Conservation (phyloP, 2,329 filamentous ascomycete species). For the Alternaria atra region DNA sequence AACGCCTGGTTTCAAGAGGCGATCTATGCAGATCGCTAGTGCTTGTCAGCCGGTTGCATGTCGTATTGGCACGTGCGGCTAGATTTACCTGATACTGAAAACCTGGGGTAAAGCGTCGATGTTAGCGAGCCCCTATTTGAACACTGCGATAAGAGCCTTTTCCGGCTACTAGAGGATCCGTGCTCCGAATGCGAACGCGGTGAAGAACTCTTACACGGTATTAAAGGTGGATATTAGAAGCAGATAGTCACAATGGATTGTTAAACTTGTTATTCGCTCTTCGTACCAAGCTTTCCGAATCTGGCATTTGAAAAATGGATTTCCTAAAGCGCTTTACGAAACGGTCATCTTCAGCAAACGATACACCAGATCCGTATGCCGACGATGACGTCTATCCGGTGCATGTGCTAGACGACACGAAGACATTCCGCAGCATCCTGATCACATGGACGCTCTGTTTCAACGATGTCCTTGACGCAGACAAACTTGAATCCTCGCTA, state of each 20-base stretch:
- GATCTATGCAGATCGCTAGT: not conserved
- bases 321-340: not conserved
- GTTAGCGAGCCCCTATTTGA: not conserved
- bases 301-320: not conserved
- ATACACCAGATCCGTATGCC: not conserved
- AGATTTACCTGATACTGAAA: not conserved
- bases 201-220: not conserved
- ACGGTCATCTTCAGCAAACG: not conserved
- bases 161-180: not conserved
- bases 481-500: constrained; percentile 51
- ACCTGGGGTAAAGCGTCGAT: not conserved
- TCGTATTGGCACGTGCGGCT: not conserved
- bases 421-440: constrained; percentile 21
- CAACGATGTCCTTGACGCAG: constrained; percentile 58
- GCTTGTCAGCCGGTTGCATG: not conserved
- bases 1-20: not conserved
- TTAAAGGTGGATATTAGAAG: not conserved
- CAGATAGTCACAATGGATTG: not conserved
- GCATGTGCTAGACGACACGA: constrained; percentile 30
- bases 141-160: not conserved
- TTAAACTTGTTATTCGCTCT: too few species aligned
- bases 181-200: not conserved
- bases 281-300: not conserved
- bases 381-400: constrained; percentile 31
- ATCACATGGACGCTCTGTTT: constrained; percentile 52